Percentiles rank a stretch among this genome's conserved stretches.
Evolutionary conservation across 768 basidiomycete genomes (phyloP).

Genomic region (Psilocybe sp.): DNA sequence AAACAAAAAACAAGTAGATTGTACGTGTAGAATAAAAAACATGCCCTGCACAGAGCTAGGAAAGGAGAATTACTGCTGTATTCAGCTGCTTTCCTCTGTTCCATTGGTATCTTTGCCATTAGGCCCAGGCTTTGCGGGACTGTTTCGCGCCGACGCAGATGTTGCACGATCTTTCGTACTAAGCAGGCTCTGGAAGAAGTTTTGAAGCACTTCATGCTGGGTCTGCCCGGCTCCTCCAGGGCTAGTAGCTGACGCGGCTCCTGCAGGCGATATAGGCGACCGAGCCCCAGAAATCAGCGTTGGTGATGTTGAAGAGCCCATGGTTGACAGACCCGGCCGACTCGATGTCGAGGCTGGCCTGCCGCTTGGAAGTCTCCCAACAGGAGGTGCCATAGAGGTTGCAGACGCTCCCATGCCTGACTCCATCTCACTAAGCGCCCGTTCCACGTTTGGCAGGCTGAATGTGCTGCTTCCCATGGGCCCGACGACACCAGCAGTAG

Average conservation of each 20-base stretch:
- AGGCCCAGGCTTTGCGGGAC: slow-evolving; percentile 16
- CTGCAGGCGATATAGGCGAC: slow-evolving; percentile 37
- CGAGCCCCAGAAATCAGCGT: slow-evolving; percentile 26
- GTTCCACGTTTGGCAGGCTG: slow-evolving; percentile 83
- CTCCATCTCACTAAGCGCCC: slow-evolving; percentile 88
- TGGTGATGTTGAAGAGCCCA: slow-evolving; percentile 31
- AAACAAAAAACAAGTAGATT: slow-evolving; percentile 3
- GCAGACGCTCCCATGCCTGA: slow-evolving; percentile 37
- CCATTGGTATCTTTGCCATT: slow-evolving; percentile 25
- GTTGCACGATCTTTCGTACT: slow-evolving; percentile 61
- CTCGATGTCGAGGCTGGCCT: slow-evolving; percentile 17
- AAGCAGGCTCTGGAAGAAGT: slow-evolving; percentile 83
- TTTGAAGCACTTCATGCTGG: slow-evolving; percentile 81
- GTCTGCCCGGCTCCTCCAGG: slow-evolving; percentile 46
- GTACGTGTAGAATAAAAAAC: slow-evolving; percentile 7
- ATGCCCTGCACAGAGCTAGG: not conserved
- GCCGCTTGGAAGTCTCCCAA: slow-evolving; percentile 21
- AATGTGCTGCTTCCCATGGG: slow-evolving; percentile 88
- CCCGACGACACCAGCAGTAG: slow-evolving; percentile 81
- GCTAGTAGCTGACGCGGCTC: slow-evolving; percentile 18
- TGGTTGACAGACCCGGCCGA: slow-evolving; percentile 37
- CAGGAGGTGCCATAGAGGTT: slow-evolving; percentile 15
- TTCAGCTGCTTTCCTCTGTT: slow-evolving; percentile 36
- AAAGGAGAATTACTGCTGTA: slow-evolving; percentile 2
- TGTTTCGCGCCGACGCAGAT: slow-evolving; percentile 13